A percentile compares a stretch with the other conserved stretches of the same genome.
Conservation (phyloP, 1,284 basidiomycete species). For the Leccinum variabile region DNA sequence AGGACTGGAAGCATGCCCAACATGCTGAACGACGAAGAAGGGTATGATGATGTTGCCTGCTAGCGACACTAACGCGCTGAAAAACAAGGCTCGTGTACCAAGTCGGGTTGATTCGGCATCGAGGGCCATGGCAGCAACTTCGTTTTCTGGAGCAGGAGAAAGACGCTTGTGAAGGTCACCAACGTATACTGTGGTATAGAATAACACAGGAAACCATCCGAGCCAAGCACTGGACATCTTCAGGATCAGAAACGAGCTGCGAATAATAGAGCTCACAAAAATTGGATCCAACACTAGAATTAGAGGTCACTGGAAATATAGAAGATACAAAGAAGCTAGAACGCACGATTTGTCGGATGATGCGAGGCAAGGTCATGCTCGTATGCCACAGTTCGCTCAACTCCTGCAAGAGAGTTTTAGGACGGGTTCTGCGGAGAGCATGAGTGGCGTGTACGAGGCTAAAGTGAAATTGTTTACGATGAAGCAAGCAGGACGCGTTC, state of each 20-base stretch:
- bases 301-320: slow-evolving; percentile 9
- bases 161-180: slow-evolving; percentile 78
- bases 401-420: slow-evolving; percentile 51
- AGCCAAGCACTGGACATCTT: slow-evolving; percentile 63
- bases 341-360: slow-evolving; percentile 80
- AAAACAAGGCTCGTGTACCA: slow-evolving; percentile 83
- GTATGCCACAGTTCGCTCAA: slow-evolving; percentile 68
- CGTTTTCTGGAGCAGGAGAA: slow-evolving; percentile 38
- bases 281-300: slow-evolving; percentile 72
- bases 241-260: slow-evolving; percentile 1
- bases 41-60: slow-evolving; percentile 73
- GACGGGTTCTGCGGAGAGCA: slow-evolving; percentile 10
- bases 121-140: slow-evolving; percentile 41
- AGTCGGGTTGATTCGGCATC: slow-evolving; percentile 75
- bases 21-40: slow-evolving; percentile 52
- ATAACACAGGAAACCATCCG: slow-evolving; percentile 88
- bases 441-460: slow-evolving; percentile 17
- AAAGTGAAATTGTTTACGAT: slow-evolving; percentile 28
- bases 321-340: slow-evolving; percentile 11
- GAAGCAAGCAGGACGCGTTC: slow-evolving; percentile 72
- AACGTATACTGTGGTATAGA: slow-evolving; percentile 86
- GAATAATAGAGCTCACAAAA: slow-evolving; percentile 65
- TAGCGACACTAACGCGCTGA: slow-evolving; percentile 72
- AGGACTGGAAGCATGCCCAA: slow-evolving; percentile 18
- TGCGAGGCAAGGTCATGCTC: slow-evolving; percentile 67